Percentiles rank a stretch among this genome's conserved stretches.
phyloP scores from a whole-genome alignment of 495 filamentous ascomycete species.

The Aspergillus indologenus region DNA sequence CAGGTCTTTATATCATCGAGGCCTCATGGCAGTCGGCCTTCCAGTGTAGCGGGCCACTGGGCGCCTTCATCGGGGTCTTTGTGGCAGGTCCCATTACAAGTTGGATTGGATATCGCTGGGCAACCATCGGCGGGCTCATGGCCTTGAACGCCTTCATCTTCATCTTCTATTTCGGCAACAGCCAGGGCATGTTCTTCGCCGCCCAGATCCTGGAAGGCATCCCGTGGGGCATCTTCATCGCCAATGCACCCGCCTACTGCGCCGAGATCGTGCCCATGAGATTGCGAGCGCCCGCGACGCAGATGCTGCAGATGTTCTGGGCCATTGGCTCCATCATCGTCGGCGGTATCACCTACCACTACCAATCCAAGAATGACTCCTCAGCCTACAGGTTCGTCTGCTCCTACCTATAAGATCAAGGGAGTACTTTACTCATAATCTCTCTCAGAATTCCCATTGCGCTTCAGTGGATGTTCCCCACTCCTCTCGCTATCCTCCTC shows the following conservation, averaged over 20 bases:
- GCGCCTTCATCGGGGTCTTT: slow-evolving; percentile 66
- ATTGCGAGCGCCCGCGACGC: slow-evolving; percentile 62
- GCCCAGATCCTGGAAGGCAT: slow-evolving; percentile 57
- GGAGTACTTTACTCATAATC: slow-evolving; percentile 41
- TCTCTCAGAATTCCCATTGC: slow-evolving; percentile 60
- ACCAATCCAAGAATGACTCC: slow-evolving; percentile 39
- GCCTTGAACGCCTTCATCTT: slow-evolving; percentile 60
- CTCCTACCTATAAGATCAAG: slow-evolving; percentile 26
- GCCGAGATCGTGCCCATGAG: slow-evolving; percentile 65
- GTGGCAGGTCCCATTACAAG: slow-evolving; percentile 67
- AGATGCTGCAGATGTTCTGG: slow-evolving; percentile 73
- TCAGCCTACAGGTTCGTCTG: slow-evolving; percentile 43
- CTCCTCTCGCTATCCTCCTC: slow-evolving; percentile 63
- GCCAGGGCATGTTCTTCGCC: slow-evolving; percentile 15
- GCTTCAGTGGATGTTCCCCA: slow-evolving; percentile 76
- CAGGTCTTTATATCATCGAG: slow-evolving; percentile 26
- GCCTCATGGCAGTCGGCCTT: slow-evolving; percentile 39
- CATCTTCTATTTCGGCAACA: slow-evolving; percentile 61
- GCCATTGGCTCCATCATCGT: slow-evolving; percentile 67
- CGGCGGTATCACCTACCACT: slow-evolving; percentile 60
- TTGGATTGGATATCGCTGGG: slow-evolving; percentile 61
- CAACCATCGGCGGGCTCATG: slow-evolving; percentile 59
- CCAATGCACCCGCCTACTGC: slow-evolving; percentile 67
- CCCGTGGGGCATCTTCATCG: slow-evolving; percentile 74
- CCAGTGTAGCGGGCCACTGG: slow-evolving; percentile 42